Conservation (phyloP, 1,139 yeast species). For the Magnusiomyces sp. region DNA sequence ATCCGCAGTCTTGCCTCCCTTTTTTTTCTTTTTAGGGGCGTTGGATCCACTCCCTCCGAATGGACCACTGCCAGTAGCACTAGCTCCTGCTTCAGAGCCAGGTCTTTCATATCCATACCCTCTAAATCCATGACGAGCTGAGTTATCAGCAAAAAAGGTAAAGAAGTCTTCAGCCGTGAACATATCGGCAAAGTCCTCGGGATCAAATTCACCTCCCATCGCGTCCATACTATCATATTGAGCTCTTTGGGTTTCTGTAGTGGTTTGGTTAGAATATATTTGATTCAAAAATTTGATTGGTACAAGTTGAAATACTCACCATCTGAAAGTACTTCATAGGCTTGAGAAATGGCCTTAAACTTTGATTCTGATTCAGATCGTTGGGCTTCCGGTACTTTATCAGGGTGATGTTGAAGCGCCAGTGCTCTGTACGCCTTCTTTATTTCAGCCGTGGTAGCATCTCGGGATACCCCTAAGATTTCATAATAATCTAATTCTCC, state of each 20-base stretch:
- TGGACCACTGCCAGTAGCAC: background rate
- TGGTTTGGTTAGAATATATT: background rate
- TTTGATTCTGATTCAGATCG: constrained; percentile 61
- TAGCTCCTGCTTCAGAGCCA: constrained; percentile 7
- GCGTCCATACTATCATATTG: constrained; percentile 10
- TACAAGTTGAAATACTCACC: constrained; percentile 26
- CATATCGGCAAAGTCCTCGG: constrained; percentile 31
- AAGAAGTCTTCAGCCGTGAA: constrained; percentile 60
- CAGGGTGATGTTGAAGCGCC: constrained; percentile 73
- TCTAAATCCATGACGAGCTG: constrained; percentile 18
- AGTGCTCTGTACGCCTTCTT: constrained; percentile 68
- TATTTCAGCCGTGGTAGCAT: constrained; percentile 59
- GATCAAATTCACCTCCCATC: constrained; percentile 5
- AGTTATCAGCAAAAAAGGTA: constrained; percentile 46
- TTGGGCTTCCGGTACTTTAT: constrained; percentile 56
- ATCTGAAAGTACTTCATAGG: constrained; percentile 81
- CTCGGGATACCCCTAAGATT: constrained; percentile 53
- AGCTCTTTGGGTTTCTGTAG: constrained; percentile 12
- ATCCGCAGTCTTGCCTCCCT: constrained; percentile 46
- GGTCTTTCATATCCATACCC: constrained; percentile 17
- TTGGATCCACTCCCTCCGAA: constrained; percentile 6
- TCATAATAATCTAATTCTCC: constrained; percentile 44
- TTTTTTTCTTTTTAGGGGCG: constrained; percentile 13
- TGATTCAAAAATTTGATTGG: background rate
- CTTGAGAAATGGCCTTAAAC: constrained; percentile 87